Evolutionary conservation across 2,329 filamentous ascomycete species (phyloP), one percentile per base, ranked within the genome.

Genomic region (Claviceps sp.): DNA sequence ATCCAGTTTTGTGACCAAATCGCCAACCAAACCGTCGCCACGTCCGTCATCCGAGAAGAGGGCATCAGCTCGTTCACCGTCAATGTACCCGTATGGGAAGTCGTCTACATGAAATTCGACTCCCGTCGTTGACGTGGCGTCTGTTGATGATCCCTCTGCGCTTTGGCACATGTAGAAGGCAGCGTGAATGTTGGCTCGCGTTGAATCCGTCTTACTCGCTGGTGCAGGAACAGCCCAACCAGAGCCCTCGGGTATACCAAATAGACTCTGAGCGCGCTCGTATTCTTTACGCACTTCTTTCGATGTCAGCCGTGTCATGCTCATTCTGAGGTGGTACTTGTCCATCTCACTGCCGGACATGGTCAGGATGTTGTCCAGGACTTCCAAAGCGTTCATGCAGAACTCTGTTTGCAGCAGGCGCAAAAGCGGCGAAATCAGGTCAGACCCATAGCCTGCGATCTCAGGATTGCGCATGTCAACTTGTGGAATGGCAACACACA

Each of bases 151-250:
- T 16, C 78, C 79, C 56, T 83, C 76, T 4, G 79, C 75, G 55
- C 80, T 85, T 50, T 88, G 85, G 62, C 90, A 96, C 57, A 90
- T 95, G 67, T 95, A 95, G 67, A 96, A 97, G 0, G 93, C 90
- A 0, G 90, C 88, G 64, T 97, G 91, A 2, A 98, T 93, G 60
- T 98, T 98, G 53, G 84, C 80, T 52, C 93, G 79, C 4, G 93
- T 97, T 37, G 83, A 80, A 50, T 85, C 83, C 0, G 90, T 93
- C 70, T 95, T 91, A 52, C 86, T 85, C 0, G 91, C 91, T 16
- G 93, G 93, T 64, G 94, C 81, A 0, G 93, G 91, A 45, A 98
- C 88, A 0, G 93, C 93, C 93, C 93, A 98, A 2, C 93, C 93
- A 16, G 88, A 93, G 22, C 89, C 84, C 64, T 97, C 91, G 0